Conservation (phyloP, 441 rosid genomes). For the Isatis lusitanica region DNA sequence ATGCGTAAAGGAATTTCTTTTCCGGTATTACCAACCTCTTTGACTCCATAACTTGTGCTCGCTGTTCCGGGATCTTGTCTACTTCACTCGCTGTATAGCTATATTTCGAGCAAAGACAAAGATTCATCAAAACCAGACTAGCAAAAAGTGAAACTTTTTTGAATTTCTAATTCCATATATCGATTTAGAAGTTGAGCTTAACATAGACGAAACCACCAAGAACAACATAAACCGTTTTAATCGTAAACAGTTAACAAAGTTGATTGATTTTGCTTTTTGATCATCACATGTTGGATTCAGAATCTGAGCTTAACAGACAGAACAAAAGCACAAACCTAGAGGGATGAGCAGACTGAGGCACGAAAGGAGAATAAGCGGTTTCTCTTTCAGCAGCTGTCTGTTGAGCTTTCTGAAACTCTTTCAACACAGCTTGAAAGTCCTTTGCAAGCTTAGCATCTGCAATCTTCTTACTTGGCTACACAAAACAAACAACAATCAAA, state of each 20-base stretch:
- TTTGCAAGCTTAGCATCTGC: constrained; percentile 94
- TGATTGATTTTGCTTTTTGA: background rate
- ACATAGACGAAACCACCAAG: background rate
- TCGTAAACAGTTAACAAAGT: background rate
- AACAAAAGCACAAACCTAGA: constrained; percentile 48
- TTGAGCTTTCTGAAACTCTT: constrained; percentile 93
- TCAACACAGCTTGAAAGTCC: constrained; percentile 87
- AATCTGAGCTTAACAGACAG: background rate
- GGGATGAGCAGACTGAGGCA: constrained; percentile 59
- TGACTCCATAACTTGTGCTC: constrained; percentile 69
- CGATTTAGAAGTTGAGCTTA: background rate
- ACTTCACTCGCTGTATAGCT: constrained; percentile 62
- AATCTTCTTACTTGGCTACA: constrained; percentile 85
- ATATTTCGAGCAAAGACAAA: constrained; percentile 24
- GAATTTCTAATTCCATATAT: background rate
- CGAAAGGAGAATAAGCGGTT: constrained; percentile 80
- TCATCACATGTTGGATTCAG: background rate
- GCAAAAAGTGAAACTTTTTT: background rate
- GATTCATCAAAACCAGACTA: background rate
- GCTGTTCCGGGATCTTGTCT: constrained; percentile 57
- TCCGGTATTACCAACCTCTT: constrained; percentile 51
- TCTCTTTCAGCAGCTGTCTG: constrained; percentile 89
- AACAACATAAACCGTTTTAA: background rate
- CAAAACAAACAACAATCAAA: constrained; percentile 21
- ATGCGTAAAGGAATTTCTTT: background rate